Evolutionary conservation across 73 alveolate genomes (phyloP).

Genomic region (Paramecium sexaurelia): DNA sequence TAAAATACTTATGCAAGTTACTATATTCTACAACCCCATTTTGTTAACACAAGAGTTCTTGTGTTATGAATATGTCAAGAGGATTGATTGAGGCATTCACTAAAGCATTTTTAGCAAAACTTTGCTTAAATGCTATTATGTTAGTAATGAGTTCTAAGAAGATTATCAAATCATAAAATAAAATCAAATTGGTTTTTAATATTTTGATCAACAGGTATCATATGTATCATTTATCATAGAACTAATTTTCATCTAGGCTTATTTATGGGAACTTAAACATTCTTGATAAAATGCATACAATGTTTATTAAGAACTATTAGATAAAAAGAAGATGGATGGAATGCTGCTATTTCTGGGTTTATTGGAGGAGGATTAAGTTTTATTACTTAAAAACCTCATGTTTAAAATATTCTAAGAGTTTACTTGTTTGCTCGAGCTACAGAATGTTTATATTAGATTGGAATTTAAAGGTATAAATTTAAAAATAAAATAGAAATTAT

Average conservation of each 20-base stretch:
- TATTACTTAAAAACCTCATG: not conserved
- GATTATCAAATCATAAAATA: not conserved
- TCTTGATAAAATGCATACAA: not conserved
- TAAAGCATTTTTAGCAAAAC: conserved; percentile 45
- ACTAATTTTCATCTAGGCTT: conserved; percentile 13
- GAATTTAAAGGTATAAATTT: not conserved
- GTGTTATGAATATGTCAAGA: not conserved
- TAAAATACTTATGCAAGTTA: not conserved
- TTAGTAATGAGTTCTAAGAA: conserved; percentile 6
- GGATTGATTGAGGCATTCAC: conserved; percentile 4
- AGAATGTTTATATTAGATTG: not conserved
- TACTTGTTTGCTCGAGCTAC: conserved; percentile 23
- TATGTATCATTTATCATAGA: not conserved
- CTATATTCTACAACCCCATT: conserved; percentile 31
- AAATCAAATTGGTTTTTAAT: not conserved
- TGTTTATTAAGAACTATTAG: conserved; percentile 9
- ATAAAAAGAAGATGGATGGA: conserved; percentile 20
- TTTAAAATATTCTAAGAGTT: conserved; percentile 7
- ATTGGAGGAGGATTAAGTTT: conserved; percentile 34
- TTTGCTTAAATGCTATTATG: conserved; percentile 3
- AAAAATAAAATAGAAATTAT: not conserved
- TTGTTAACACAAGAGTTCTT: not conserved
- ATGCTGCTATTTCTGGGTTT: conserved; percentile 33
- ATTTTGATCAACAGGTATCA: not conserved
- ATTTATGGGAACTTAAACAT: conserved; percentile 32